Base-by-base conservation (phyloP, 2,329 filamentous ascomycete genomes). In the Mollisiaceae sp. region DNA sequence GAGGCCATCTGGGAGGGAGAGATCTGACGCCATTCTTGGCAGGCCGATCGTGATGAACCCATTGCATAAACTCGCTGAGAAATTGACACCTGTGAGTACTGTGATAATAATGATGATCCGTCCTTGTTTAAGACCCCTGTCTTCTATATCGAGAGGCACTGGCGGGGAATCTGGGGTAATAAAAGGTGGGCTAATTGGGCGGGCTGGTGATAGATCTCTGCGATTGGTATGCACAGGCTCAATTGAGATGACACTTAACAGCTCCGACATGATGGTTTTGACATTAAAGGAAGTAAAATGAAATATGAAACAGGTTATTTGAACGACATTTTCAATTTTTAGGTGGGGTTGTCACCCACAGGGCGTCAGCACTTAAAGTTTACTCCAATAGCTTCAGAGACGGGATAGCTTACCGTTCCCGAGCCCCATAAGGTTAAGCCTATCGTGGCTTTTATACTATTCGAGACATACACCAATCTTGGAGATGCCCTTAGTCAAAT, bases 11-110 rank as follows among this genome's bases (percentile, higher is more conserved):
- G 62, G 20, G 12, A 67, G 54, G 8, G 41, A 54, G 11, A 81
- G 70, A 38, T 79, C 77, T n/a, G 70, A 64, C 1, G 78, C 76
- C 47, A 83, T 82, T 15, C 72, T 68, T 9, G 80, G 79, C 0
- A 82, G 74, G n/a, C 45, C 45, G 45, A 50, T 74, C 1, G 79
- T 74, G 35, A 81, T 72, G 1, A 80, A 73, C 11, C 77, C 75
- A 62, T 74, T 77, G 66, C 62, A 65, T 59, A 73, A 65, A 60
- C 72, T 74, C 65, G 59, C 69, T 20, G 73, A 59, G 54, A 77
- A 72, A 63, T 73, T 72, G 15, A 77, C 65, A 38, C 67, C 67
- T 41, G 67, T 64, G 11, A 68, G 63, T 3, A 43, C 58, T 57
- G 54, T 38, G 36, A 67, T 65, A 15, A 65, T 57, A 15, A 60